Evolutionary conservation across 2,329 filamentous ascomycete genomes (phyloP), one percentile per base, ranked within the genome.

Genomic region (Furcasterigmium sp.): DNA sequence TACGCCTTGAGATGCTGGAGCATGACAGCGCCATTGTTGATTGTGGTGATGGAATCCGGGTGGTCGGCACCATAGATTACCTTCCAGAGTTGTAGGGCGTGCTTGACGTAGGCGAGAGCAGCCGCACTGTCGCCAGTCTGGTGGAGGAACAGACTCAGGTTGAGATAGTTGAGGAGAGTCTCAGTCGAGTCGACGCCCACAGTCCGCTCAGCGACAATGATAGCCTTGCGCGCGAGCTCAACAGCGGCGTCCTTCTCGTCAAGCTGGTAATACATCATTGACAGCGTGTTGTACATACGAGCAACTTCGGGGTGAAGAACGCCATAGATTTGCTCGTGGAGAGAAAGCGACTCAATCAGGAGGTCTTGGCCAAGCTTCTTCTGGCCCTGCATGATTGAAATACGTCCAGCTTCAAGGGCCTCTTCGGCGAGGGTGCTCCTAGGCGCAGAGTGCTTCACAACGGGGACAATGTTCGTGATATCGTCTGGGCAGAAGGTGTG

Each of bases 11-110:
- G 78, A 44, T 90, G 84, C 67, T 98, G 93, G 46, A 98, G 81
- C 93, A 98, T 98, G 47, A 98, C 93, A 8, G 93, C 93, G 17
- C 89, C 91, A 59, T 98, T 98, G 78, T 97, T 98, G 67, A 97
- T 85, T 14, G 93, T 97, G 8, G 94, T 98, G 67, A 98, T 96
- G 8, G 90, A 95, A 68, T 98, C 93, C 3, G 93, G 93, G 67
- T 98, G 93, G 56, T 89, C 86, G 23, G 85, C 73, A 25, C 93
- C 93, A 61, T 96, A 98, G 56, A 97, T 91, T 56, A 97, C 80
- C 73, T 95, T 96, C 91, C 91, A 97, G 49, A 98, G 75, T 60
- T 93, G 84, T 53, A 98, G 78, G 7, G 93, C 93, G 62, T 98
- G 93, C 62, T 87, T 88, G 51, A 94, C 85, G 61, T 95, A 96